A percentile compares a stretch with the other conserved stretches of the same genome.
Evolutionary conservation across 208 protist genomes (phyloP).

Genomic region (Leishmania amazonensis): DNA sequence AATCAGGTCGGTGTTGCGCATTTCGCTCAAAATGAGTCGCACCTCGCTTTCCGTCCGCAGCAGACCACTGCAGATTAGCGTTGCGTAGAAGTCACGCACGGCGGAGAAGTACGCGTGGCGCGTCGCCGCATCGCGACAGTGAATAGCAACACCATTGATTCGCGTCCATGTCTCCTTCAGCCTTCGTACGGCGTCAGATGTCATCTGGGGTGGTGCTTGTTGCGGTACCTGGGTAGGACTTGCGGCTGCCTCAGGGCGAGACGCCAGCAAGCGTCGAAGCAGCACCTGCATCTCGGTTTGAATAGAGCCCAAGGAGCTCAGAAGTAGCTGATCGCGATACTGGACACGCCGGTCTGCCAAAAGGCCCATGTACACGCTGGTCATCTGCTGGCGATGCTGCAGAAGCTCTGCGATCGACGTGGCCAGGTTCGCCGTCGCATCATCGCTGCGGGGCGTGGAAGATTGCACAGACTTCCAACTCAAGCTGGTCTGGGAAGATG

Average conservation of each 20-base stretch:
- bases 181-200: slow-evolving; percentile 13
- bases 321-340: slow-evolving; percentile 20
- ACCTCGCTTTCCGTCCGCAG: slow-evolving; percentile 39
- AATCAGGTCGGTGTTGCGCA: slow-evolving; percentile 51
- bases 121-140: not conserved
- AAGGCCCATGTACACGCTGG: slow-evolving; percentile 4
- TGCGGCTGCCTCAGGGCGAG: not conserved
- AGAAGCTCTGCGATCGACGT: not conserved
- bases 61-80: slow-evolving; percentile 45
- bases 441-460: not conserved
- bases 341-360: slow-evolving; percentile 21
- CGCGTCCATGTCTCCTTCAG: slow-evolving; percentile 39
- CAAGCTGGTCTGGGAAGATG: not conserved
- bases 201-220: slow-evolving; percentile 10
- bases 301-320: not conserved
- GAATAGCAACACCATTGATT: slow-evolving; percentile 3
- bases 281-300: slow-evolving; percentile 8
- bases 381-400: not conserved
- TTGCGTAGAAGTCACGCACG: slow-evolving; percentile 55
- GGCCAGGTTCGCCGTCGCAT: not conserved
- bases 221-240: not conserved
- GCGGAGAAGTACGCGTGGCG: slow-evolving; percentile 4
- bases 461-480: not conserved
- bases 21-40: slow-evolving; percentile 49
- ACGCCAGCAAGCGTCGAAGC: slow-evolving; percentile 4